Evolutionary conservation across 805 yeast genomes (phyloP), one percentile per base, ranked within the genome.

Genomic region (Tetrapisispora namnaoensis): DNA sequence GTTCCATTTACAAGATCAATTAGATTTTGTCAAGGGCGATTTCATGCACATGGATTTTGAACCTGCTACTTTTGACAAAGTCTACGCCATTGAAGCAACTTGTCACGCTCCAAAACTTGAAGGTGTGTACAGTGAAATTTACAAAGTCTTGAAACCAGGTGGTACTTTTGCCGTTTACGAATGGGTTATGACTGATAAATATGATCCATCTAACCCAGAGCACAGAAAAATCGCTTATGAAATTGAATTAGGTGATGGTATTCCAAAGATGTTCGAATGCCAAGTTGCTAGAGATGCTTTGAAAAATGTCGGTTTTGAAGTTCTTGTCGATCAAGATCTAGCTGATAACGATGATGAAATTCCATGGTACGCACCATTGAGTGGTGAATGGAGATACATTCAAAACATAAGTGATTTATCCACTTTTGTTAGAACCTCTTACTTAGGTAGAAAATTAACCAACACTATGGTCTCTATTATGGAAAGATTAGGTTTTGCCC

Each of bases 21-120:
- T 91, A 64, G 74, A 80, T 27, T 86, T 86, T 61, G 96, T 89
- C 58, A 91, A 91, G 73, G 99, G 99, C 61, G 99, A 91, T 70
- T 91, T 91, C 76, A 93, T 91, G 99, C 93, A 91, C 70, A 87
- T 91, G 96, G 96, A 89, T 62, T 93, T 93, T 61, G 87, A 83
- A 69, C 84, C 84, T 55, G 83, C 83, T 62, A 68, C 93, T 30
- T 91, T 93, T 62, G 99, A 91, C 69, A 96, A 95, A 42, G 98
- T 93, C 42, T 91, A 91, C 63, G 97, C 99, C 54, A 91, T 91
- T 63, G 99, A 91, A 75, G 99, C 99, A 51, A 91, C 99, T 34
- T 96, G 89, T 50, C 99, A 91, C 66, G 98, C 99, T 16, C 99
- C 99, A 51, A 83, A 80, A 38, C 78, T 93, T 62, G 96, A 89